A percentile compares a stretch with the other conserved stretches of the same genome.
Evolutionary conservation across 345 rosid genomes (phyloP).

Genomic region (Eucalyptus pauciflora): DNA sequence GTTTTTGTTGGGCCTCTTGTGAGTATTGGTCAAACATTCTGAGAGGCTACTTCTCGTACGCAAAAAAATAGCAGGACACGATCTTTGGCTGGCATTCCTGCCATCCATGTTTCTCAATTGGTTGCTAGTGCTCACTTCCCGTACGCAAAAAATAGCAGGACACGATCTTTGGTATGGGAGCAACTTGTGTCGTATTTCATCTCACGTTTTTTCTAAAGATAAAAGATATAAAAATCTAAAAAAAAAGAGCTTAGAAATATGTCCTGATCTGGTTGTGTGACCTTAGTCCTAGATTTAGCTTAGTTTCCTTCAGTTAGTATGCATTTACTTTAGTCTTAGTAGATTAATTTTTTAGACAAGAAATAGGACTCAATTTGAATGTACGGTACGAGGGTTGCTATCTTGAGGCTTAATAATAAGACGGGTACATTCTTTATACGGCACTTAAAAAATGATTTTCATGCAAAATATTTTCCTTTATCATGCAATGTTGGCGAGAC

Average conservation of each 20-base stretch:
- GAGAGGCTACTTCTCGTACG: neutral
- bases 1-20: neutral
- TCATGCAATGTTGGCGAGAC: too few species aligned
- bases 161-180: neutral
- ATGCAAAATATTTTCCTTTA: too few species aligned
- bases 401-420: neutral
- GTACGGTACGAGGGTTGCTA: neutral
- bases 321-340: neutral
- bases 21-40: neutral
- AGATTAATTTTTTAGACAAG: neutral
- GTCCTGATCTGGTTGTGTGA: too few species aligned
- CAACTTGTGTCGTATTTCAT: neutral
- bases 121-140: neutral
- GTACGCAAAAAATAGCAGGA: too few species aligned
- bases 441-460: too few species aligned
- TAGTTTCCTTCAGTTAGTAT: too few species aligned
- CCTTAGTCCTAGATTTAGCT: neutral
- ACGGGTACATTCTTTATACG: too few species aligned
- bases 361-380: neutral
- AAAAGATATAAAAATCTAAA: too few species aligned
- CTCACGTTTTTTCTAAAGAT: neutral
- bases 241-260: too few species aligned
- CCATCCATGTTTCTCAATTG: neutral
- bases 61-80: neutral
- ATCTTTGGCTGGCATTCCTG: neutral